Conservation (phyloP, 768 basidiomycete genomes). For the Hebeloma cylindrosporum region DNA sequence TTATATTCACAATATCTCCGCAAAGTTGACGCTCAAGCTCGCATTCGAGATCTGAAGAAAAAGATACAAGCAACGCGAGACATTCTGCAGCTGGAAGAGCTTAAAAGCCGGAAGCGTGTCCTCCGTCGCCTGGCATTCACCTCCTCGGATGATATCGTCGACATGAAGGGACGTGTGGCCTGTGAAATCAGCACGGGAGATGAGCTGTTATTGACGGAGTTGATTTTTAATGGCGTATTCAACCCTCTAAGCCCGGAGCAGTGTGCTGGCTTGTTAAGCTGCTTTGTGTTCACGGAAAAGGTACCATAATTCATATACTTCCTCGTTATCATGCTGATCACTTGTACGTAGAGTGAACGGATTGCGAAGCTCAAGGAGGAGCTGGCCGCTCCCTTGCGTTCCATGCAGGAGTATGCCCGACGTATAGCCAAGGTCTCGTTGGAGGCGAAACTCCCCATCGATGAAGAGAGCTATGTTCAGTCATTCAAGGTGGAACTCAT, state of each 20-base stretch:
- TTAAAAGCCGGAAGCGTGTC: constrained; percentile 93
- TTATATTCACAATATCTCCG: constrained; percentile 77
- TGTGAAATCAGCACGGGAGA: constrained; percentile 99
- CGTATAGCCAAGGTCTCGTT: constrained; percentile 97
- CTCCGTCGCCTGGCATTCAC: constrained; percentile 92
- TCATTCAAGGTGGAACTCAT: constrained; percentile 99
- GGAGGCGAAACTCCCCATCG: constrained; percentile 85
- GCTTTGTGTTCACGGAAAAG: constrained; percentile 98
- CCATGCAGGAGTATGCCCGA: constrained; percentile 94
- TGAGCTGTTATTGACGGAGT: constrained; percentile 91
- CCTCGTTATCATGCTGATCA: neutral
- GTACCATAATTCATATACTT: constrained; percentile 33
- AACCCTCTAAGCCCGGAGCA: constrained; percentile 89
- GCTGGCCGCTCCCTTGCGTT: constrained; percentile 85
- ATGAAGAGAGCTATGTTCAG: constrained; percentile 93
- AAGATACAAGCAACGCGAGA: constrained; percentile 89
- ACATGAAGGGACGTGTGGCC: constrained; percentile 96
- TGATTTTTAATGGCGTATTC: constrained; percentile 97
- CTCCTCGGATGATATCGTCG: constrained; percentile 85
- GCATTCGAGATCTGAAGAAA: constrained; percentile 77
- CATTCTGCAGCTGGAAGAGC: constrained; percentile 92
- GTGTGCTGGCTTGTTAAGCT: constrained; percentile 90
- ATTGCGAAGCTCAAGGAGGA: constrained; percentile 88
- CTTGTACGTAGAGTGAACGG: constrained; percentile 69
- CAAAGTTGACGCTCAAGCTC: constrained; percentile 70